Percentiles rank a stretch among this genome's conserved stretches.
phyloP scores from a whole-genome alignment of 495 filamentous ascomycete genomes.

The Chaetomium tenue region DNA sequence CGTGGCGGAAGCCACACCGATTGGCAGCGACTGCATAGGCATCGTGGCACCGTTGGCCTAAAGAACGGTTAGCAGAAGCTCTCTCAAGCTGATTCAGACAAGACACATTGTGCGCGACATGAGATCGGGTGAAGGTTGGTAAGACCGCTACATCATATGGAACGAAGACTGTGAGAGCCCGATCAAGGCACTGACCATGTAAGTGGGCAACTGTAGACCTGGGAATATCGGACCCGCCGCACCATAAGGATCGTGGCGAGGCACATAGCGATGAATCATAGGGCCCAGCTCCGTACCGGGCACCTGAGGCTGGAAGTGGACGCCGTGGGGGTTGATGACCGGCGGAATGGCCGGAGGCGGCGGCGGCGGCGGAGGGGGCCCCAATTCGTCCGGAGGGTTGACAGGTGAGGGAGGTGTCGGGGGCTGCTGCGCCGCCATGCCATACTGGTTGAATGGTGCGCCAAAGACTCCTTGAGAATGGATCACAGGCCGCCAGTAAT shows the following conservation, averaged over 20 bases:
- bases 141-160: neutral
- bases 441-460: neutral
- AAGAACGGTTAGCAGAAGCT: conserved; percentile 1
- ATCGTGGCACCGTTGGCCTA: conserved; percentile 14
- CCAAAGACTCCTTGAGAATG: neutral
- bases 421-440: neutral
- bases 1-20: conserved; percentile 19
- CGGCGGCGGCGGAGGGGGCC: conserved; percentile 16
- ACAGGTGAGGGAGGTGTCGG: conserved; percentile 1
- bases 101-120: neutral
- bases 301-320: conserved; percentile 50
- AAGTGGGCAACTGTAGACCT: conserved; percentile 13
- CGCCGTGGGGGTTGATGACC: conserved; percentile 24
- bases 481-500: neutral
- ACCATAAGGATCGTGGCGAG: conserved; percentile 38
- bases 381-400: conserved; percentile 11
- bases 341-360: conserved; percentile 18
- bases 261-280: conserved; percentile 46
- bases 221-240: neutral
- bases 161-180: neutral
- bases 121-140: neutral
- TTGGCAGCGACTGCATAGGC: conserved; percentile 22
- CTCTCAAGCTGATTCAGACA: neutral
- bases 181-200: conserved; percentile 11
- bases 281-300: conserved; percentile 47